Evolutionary conservation across 2,329 filamentous ascomycete species (phyloP), one percentile per base, ranked within the genome.

Genomic region (Magnaporthiopsis incrustans): DNA sequence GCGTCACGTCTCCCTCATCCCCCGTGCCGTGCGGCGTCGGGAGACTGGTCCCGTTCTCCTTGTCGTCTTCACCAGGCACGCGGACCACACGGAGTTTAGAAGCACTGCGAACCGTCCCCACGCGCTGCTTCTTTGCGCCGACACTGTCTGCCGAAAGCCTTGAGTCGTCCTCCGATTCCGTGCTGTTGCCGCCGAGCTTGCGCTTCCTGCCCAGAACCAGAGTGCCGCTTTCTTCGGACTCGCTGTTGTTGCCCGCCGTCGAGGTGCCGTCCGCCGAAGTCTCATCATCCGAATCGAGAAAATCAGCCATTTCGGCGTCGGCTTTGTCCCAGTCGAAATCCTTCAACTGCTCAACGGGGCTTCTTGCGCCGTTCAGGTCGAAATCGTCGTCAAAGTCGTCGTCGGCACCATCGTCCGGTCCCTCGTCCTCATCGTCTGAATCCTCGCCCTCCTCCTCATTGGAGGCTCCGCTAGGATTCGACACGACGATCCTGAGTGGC

Each of bases 271-370:
- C 76, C 6, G 72, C 74, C 14, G 75, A 73, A 1, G 73, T 73
- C 6, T 67, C 72, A 5, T 74, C 71, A 67, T 26, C 67, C 63
- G 30, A 67, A 66, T 56, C 68, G 53, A 95, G 77, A 68, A 95
- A 93, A 59, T 91, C 90, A 18, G 84, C 85, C 12, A 96, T 77
- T 70, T 96, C 92, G 65, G 89, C 87, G 68, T 92, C 87, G 1
- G 85, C 82, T 12, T 78, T 81, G 5, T 79, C 83, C 80, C 87
- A 88, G 71, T 90, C 82, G 64, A 89, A 85, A 18, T 78, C 76
- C 65, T 81, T 80, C 4, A 86, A 73, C 62, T 81, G 81, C 62
- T 86, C 82, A 66, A 86, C 83, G 2, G 83, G 84, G 25, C 81
- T 80, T 1, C 74, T 79, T 60, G 59, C 69, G 6, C 79, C 79